Percentiles rank a stretch among this genome's conserved stretches.
Conservation (phyloP, 1,284 basidiomycete genomes). For the Papiliotrema fonsecae region DNA sequence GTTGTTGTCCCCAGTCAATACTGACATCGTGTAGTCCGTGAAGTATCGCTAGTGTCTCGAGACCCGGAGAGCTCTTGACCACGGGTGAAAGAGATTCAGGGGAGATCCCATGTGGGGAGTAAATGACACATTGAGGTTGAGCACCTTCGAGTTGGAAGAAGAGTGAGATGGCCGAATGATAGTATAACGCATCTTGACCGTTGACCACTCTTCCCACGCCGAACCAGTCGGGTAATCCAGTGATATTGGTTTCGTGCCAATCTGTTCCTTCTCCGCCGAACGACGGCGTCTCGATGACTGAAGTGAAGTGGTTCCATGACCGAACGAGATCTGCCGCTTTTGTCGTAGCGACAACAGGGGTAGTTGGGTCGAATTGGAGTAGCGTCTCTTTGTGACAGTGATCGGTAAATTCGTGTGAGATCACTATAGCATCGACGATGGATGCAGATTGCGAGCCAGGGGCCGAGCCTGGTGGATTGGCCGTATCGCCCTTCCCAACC, state of each 20-base stretch:
- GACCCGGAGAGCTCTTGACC: conserved; percentile 4
- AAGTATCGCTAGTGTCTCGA: conserved; percentile 16
- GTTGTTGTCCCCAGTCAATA: conserved; percentile 23
- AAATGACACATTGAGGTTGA: conserved; percentile 11
- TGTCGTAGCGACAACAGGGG: conserved; percentile 17
- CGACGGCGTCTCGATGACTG: conserved; percentile 15
- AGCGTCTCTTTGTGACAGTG: conserved; percentile 19
- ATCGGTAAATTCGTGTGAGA: conserved; percentile 21
- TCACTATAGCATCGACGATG: conserved; percentile 12
- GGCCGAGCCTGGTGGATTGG: no score
- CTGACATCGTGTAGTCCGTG: conserved; percentile 27
- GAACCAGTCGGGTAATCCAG: conserved; percentile 11
- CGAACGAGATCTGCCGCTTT: conserved; percentile 20
- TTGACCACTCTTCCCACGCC: conserved; percentile 16
- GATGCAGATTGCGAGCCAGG: no score
- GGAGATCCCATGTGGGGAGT: conserved; percentile 25
- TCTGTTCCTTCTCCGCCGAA: conserved; percentile 4
- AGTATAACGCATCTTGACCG: conserved; percentile 20
- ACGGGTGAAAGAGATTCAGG: conserved; percentile 14
- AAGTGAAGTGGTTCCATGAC: conserved; percentile 21
- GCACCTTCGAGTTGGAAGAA: conserved; percentile 2
- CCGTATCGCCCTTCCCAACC: not conserved
- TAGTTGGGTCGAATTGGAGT: conserved; percentile 7
- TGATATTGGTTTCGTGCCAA: not conserved
- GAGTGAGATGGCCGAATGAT: conserved; percentile 19